These are phyloP conservation scores for Phaeotremella fagi DNA, from an alignment of 768 basidiomycete genomes.

Conservation along the genomic window DNA sequence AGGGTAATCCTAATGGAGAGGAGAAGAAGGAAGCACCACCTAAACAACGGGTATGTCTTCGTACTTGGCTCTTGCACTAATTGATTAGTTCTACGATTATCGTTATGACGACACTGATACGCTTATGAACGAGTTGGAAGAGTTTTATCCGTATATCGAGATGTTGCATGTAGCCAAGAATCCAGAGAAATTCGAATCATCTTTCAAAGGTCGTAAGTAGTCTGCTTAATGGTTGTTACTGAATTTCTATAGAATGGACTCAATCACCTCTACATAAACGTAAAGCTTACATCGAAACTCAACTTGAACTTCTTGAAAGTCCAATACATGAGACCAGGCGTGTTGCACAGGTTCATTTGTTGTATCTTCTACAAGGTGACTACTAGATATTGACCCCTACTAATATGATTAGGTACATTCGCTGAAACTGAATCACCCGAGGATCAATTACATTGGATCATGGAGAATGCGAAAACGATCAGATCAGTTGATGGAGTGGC, in stretches of 20 bases:
- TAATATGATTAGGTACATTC: conserved; percentile 65
- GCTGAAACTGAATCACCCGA: conserved; percentile 86
- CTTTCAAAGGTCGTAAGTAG: conserved; percentile 66
- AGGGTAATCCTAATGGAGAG: too few species aligned
- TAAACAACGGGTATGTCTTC: too few species aligned
- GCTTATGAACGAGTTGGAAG: conserved; percentile 90
- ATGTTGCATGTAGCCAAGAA: conserved; percentile 85
- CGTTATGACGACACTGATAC: conserved; percentile 95
- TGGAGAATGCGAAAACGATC: conserved; percentile 85
- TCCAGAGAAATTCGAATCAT: conserved; percentile 79
- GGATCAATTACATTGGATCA: conserved; percentile 91
- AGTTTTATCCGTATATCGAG: conserved; percentile 96
- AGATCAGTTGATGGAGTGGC: conserved; percentile 76
- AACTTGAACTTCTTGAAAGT: conserved; percentile 84
- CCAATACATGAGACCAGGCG: conserved; percentile 77
- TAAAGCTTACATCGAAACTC: conserved; percentile 67
- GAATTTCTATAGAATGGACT: conserved; percentile 65
- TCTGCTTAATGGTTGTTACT: neutral
- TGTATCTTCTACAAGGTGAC: conserved; percentile 88
- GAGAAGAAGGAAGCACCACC: too few species aligned
- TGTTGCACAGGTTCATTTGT: conserved; percentile 74
- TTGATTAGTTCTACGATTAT: conserved; percentile 64
- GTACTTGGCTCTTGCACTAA: neutral
- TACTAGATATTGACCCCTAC: conserved; percentile 3
- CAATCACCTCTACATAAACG: conserved; percentile 60